Evolutionary conservation across 2,329 filamentous ascomycete genomes (phyloP), one percentile per base, ranked within the genome.

Genomic region (Aquanectria penicillioides): DNA sequence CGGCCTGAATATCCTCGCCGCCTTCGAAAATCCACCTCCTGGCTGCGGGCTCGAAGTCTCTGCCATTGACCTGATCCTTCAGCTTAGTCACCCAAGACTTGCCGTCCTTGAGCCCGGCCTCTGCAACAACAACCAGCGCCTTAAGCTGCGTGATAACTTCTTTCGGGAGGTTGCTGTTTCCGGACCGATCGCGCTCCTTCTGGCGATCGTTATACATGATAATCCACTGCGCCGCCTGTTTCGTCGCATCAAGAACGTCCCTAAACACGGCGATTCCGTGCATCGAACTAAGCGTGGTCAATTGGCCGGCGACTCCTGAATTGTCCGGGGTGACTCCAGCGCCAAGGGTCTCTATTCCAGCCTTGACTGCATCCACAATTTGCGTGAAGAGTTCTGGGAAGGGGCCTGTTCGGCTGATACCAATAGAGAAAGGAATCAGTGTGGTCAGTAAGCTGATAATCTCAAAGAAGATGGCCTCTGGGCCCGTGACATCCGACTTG

Each of bases 401-500:
- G 4, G 67, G 54, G 0, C 57, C 54, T n/a, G 69, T 54, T 29
- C 70, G 69, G 20, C 65, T 61, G n/a, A 71, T 62, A 12, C 63
- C 44, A 0, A 63, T 62, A 7, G 67, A 67, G 6, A 77, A 68
- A 2, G 74, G 63, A 6, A 79, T 62, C 1, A 78, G 59, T 2
- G 69, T 70, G 6, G 76, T 72, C 2, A 85, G 75, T 6, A 81
- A 61, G 20, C 77, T 75, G 20, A 83, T 56, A 1, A 77, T 59
- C 3, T 78, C 78, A 69, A 78, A 83, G 68, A 81, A 82, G 0
- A 73, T 68, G 17, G 74, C 65, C 49, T 85, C 83, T 2, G 77
- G 66, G 1, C 69, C 36, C 0, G 82, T 84, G 23, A 81, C 75
- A 5, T 72, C 47, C 7, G 66, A 70, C 6, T 53, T 53, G 0